These are phyloP conservation scores for Cystobasidium pallidum DNA, from an alignment of 1,284 basidiomycete genomes.

Conservation along the genomic window DNA sequence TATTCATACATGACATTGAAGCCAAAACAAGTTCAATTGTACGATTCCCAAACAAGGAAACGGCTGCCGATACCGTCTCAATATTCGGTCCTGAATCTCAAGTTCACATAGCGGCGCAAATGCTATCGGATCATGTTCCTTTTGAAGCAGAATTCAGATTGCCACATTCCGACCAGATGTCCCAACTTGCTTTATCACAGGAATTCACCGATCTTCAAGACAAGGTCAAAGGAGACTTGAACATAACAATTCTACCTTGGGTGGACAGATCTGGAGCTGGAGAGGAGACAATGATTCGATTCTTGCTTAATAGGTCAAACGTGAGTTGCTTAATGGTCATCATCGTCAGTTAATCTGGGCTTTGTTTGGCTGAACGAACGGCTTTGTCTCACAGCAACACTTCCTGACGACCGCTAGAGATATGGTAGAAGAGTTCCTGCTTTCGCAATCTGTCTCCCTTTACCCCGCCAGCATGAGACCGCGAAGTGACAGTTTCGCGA, in stretches of 20 bases:
- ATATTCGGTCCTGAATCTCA: conserved; percentile 97
- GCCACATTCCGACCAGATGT: conserved; percentile 66
- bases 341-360: too few relatives aligned
- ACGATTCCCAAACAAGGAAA: conserved; percentile 94
- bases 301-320: conserved; percentile 90
- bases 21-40: conserved; percentile 92
- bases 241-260: conserved; percentile 71
- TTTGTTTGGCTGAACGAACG: too few relatives aligned
- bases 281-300: conserved; percentile 86
- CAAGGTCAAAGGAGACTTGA: conserved; percentile 87
- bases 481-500: conserved; percentile 74
- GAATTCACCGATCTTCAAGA: conserved; percentile 85
- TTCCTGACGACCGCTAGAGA: conserved; percentile 86
- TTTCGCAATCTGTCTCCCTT: conserved; percentile 55
- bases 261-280: conserved; percentile 58
- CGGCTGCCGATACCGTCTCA: conserved; percentile 83
- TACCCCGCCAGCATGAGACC: conserved; percentile 52
- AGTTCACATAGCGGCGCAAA: conserved; percentile 92
- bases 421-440: conserved; percentile 87
- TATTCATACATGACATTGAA: conserved; percentile 97
- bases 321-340: too few relatives aligned
- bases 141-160: conserved; percentile 95
- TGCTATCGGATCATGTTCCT: conserved; percentile 87
- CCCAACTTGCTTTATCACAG: conserved; percentile 73
- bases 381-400: conserved; percentile 56